Conservation (phyloP, 129 eudicot species). For the Deinandra increscens region DNA sequence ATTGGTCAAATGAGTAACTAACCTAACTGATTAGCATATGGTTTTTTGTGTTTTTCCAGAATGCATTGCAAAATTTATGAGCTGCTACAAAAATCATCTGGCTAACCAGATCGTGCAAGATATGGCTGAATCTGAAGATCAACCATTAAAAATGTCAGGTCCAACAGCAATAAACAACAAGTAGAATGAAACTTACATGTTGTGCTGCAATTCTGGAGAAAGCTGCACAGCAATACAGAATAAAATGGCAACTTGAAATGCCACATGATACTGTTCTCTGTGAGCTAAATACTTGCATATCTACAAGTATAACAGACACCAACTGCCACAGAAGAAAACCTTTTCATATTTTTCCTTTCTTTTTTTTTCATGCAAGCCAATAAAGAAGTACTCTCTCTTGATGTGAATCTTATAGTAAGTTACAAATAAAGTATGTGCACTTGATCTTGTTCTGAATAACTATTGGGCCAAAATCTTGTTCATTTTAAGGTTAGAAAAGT, state of each 20-base stretch:
- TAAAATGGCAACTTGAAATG: constrained; percentile 33
- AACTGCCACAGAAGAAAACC: constrained; percentile 1
- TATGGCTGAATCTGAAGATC: constrained; percentile 13
- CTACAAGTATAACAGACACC: constrained; percentile 8
- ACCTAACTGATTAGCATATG: not conserved
- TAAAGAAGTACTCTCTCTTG: constrained; percentile 1
- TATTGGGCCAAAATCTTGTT: constrained; percentile 1
- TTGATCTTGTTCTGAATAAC: not conserved
- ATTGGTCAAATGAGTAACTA: not conserved
- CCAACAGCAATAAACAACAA: constrained; percentile 5
- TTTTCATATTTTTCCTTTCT: constrained; percentile 2
- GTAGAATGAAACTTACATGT: constrained; percentile 25
- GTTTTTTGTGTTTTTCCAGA: constrained; percentile 40
- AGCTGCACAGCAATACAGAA: constrained; percentile 30
- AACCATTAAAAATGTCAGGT: not conserved
- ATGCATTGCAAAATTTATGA: constrained; percentile 83
- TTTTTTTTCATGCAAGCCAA: not conserved
- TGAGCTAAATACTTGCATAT: constrained; percentile 29
- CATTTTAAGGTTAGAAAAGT: not conserved
- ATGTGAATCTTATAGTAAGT: constrained; percentile 21
- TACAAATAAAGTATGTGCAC: not conserved
- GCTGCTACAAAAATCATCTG: constrained; percentile 53
- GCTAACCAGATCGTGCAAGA: constrained; percentile 19
- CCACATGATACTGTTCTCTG: constrained; percentile 22
- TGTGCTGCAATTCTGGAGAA: constrained; percentile 23